Evolutionary conservation across 371 early-diverging fungal genomes (phyloP).

Genomic region (Mortierella sp.): DNA sequence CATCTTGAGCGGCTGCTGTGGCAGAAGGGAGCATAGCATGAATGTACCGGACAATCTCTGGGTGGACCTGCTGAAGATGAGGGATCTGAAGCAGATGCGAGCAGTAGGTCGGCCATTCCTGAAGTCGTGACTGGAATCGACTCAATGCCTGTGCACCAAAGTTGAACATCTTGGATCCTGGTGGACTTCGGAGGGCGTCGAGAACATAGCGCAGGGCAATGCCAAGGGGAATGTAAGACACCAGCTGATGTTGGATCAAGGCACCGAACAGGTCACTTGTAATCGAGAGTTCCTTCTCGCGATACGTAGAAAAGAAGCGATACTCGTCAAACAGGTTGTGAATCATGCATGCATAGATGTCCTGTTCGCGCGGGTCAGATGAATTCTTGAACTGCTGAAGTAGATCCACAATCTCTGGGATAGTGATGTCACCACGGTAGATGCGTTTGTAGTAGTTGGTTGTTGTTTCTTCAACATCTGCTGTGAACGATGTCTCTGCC

Average conservation of each 20-base stretch:
- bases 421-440: conserved; percentile 79
- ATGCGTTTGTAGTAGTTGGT: conserved; percentile 81
- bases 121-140: conserved; percentile 84
- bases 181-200: conserved; percentile 84
- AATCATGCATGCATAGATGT: conserved; percentile 85
- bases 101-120: conserved; percentile 93
- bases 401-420: conserved; percentile 79
- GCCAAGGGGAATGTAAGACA: conserved; percentile 78
- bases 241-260: conserved; percentile 86
- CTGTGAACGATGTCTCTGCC: conserved; percentile 53
- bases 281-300: conserved; percentile 90
- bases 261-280: conserved; percentile 91
- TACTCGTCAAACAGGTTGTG: conserved; percentile 94
- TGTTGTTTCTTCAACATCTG: conserved; percentile 84
- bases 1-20: conserved; percentile 45
- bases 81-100: conserved; percentile 81
- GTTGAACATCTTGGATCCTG: conserved; percentile 84
- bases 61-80: conserved; percentile 78
- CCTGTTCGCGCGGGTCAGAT: conserved; percentile 72
- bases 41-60: conserved; percentile 76
- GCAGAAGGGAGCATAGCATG: conserved; percentile 55
- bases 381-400: conserved; percentile 80
- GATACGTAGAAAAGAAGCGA: conserved; percentile 92
- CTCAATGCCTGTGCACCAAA: conserved; percentile 91
- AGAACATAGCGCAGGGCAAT: conserved; percentile 86